Percentiles rank a stretch among this genome's conserved stretches.
These are phyloP conservation scores for Tetrahymena elliotti DNA, from an alignment of 73 alveolate genomes.

Conservation along the genomic window DNA sequence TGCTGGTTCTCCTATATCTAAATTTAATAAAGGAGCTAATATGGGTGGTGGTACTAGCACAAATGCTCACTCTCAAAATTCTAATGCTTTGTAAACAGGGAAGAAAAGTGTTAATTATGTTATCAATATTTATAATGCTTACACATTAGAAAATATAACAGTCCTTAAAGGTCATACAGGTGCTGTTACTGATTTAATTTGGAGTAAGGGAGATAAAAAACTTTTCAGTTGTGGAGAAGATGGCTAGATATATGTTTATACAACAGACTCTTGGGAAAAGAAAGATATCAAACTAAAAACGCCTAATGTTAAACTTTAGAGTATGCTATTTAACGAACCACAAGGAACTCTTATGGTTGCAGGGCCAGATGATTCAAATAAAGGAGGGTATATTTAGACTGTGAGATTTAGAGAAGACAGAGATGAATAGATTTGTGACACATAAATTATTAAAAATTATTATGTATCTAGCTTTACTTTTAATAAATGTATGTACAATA, in stretches of 20 bases:
- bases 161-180: slow-evolving; percentile 60
- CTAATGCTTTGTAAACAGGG: neutral
- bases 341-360: neutral
- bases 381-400: neutral
- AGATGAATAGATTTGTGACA: neutral
- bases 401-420: neutral
- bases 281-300: neutral
- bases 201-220: slow-evolving; percentile 60
- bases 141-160: slow-evolving; percentile 77
- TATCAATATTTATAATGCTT: slow-evolving; percentile 76
- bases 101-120: slow-evolving; percentile 16
- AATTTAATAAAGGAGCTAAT: neutral
- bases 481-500: slow-evolving; percentile 18
- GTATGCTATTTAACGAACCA: neutral
- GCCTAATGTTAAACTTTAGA: neutral
- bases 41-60: neutral
- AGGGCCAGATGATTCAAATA: neutral
- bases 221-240: slow-evolving; percentile 69
- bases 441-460: neutral
- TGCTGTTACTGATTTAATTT: slow-evolving; percentile 50
- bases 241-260: slow-evolving; percentile 64
- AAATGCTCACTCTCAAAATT: neutral
- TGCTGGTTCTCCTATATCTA: slow-evolving; percentile 73
- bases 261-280: neutral
- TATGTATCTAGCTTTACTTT: neutral